These are phyloP conservation scores for Pichia thaimueangensis DNA, from an alignment of 805 yeast species.

Conservation along the genomic window DNA sequence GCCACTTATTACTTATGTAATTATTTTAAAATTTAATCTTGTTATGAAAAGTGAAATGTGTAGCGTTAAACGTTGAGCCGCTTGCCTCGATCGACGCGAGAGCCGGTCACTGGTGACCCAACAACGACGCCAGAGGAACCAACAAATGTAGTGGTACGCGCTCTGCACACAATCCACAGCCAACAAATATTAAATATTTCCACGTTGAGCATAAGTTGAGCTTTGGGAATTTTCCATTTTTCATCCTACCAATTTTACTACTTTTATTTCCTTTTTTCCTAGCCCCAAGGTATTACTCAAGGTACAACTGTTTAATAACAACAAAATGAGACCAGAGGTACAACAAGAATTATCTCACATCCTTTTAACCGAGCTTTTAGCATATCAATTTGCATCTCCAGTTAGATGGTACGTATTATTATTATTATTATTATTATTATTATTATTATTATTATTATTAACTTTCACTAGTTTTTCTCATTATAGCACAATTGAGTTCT, in stretches of 20 bases:
- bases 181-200: not conserved
- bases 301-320: not conserved
- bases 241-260: not conserved
- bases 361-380: conserved; percentile 88
- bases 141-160: not conserved
- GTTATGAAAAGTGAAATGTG: not conserved
- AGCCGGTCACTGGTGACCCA: not conserved
- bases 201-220: not conserved
- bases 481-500: too few species aligned
- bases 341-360: conserved; percentile 97
- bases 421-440: not conserved
- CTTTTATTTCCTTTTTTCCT: not conserved
- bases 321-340: conserved; percentile 78
- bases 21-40: not conserved
- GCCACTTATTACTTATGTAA: too few species aligned
- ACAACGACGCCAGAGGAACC: not conserved
- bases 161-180: not conserved
- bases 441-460: too few species aligned
- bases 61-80: not conserved
- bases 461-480: too few species aligned
- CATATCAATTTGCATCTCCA: conserved; percentile 98
- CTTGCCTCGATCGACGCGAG: not conserved
- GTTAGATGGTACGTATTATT: conserved; percentile 71
- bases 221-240: not conserved
- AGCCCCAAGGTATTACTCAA: not conserved